Percentiles rank a stretch among this genome's conserved stretches.
phyloP scores from a whole-genome alignment of 2,329 filamentous ascomycete genomes.

The Scolecobasidium constrictum region DNA sequence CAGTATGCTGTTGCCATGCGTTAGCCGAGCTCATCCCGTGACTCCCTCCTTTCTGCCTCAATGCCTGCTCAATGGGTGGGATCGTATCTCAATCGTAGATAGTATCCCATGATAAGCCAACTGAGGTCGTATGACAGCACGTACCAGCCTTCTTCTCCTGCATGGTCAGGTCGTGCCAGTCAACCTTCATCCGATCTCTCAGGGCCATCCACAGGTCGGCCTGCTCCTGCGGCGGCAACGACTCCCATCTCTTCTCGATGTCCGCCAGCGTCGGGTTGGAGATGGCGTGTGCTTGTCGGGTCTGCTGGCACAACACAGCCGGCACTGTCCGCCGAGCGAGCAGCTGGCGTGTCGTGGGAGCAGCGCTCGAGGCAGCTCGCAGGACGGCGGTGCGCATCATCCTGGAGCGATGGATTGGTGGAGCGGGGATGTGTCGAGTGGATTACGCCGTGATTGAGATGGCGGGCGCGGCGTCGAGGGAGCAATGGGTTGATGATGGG shows the following conservation, averaged over 20 bases:
- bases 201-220: slow-evolving; percentile 98
- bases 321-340: slow-evolving; percentile 2
- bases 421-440: slow-evolving; percentile 1
- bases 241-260: slow-evolving; percentile 99
- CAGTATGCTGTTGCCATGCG: slow-evolving; percentile 70
- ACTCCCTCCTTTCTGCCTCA: too few species aligned
- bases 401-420: slow-evolving; percentile 4
- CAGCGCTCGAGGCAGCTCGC: slow-evolving; percentile 20
- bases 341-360: slow-evolving; percentile 3
- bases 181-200: slow-evolving; percentile 96
- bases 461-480: too few species aligned
- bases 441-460: background rate
- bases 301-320: slow-evolving; percentile 29
- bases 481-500: too few species aligned
- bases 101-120: slow-evolving; percentile 12
- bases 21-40: too few species aligned
- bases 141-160: slow-evolving; percentile 99
- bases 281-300: slow-evolving; percentile 74
- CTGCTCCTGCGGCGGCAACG: slow-evolving; percentile 96
- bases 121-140: too few species aligned
- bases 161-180: slow-evolving; percentile 89
- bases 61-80: too few species aligned
- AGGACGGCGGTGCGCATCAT: slow-evolving; percentile 30
- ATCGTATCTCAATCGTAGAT: too few species aligned
- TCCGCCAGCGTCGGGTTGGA: slow-evolving; percentile 95